These are phyloP conservation scores for Aspergillus aculeatus DNA, from an alignment of 2,329 filamentous ascomycete species.

Conservation along the genomic window DNA sequence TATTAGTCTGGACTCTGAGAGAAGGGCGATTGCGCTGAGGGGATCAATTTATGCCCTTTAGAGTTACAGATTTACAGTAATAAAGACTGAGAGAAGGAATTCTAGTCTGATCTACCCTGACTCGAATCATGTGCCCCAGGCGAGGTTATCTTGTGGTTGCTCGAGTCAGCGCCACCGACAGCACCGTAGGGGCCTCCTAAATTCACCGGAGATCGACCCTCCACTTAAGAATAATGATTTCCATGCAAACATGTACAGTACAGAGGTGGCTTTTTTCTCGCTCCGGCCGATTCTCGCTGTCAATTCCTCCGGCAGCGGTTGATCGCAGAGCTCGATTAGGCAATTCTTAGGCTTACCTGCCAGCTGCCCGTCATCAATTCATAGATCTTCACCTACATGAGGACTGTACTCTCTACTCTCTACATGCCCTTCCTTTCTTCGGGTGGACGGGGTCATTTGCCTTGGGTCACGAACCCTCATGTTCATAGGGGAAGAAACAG, in stretches of 20 bases:
- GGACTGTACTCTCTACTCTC: too few species aligned
- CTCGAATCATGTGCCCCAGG: not conserved
- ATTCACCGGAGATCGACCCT: not conserved
- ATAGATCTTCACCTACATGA: too few species aligned
- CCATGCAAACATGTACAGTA: too few species aligned
- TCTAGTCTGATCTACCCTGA: not conserved
- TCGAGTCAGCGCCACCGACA: not conserved
- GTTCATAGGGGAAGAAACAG: not conserved
- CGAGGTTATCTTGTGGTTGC: not conserved
- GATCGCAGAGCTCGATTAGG: not conserved
- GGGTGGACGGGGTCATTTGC: not conserved
- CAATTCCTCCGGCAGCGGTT: not conserved
- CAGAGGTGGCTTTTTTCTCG: not conserved
- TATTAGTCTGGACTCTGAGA: too few species aligned
- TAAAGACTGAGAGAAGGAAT: too few species aligned
- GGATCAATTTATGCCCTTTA: too few species aligned
- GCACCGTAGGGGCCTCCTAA: not conserved
- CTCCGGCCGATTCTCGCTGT: constrained; percentile 6
- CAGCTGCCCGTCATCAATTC: not conserved
- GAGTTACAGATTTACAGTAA: too few species aligned
- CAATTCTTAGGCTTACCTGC: not conserved
- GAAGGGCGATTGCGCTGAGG: too few species aligned
- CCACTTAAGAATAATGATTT: too few species aligned
- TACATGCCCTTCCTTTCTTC: too few species aligned
- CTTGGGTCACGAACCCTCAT: not conserved